Conservation (phyloP, 139 green algal genomes). For the Astrephomene gubernaculifera region DNA sequence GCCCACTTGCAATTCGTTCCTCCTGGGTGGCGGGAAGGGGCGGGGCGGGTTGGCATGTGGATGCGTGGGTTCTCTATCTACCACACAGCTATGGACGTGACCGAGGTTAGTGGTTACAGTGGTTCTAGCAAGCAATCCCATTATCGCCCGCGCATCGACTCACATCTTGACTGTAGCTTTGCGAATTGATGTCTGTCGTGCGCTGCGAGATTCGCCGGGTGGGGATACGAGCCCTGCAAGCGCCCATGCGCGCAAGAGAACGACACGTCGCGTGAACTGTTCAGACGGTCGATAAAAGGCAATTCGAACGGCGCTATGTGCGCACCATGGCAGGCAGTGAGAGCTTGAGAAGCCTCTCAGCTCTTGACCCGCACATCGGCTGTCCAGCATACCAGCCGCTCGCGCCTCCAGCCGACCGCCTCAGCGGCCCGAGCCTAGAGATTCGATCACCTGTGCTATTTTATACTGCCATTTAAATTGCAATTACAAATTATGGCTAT, state of each 20-base stretch:
- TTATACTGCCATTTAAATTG: background rate
- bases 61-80: no score
- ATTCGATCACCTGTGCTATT: background rate
- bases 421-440: background rate
- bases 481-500: background rate
- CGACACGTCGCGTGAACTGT: conserved; percentile 6
- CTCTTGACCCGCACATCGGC: conserved; percentile 15
- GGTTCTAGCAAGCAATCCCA: no score
- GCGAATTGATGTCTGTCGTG: background rate
- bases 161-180: background rate
- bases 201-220: background rate
- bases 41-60: no score
- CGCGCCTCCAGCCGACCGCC: conserved; percentile 29
- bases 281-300: no score
- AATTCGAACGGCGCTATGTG: no score
- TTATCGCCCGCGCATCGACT: no score
- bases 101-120: no score
- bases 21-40: background rate
- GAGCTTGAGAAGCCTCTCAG: conserved; percentile 18
- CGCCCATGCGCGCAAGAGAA: background rate
- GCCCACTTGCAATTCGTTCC: background rate
- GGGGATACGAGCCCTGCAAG: conserved; percentile 13
- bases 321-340: background rate
- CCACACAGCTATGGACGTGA: no score
- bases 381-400: conserved; percentile 26